These are phyloP conservation scores for Cutaneotrichosporon cutaneum DNA, from an alignment of 1,284 basidiomycete genomes.

Conservation along the genomic window DNA sequence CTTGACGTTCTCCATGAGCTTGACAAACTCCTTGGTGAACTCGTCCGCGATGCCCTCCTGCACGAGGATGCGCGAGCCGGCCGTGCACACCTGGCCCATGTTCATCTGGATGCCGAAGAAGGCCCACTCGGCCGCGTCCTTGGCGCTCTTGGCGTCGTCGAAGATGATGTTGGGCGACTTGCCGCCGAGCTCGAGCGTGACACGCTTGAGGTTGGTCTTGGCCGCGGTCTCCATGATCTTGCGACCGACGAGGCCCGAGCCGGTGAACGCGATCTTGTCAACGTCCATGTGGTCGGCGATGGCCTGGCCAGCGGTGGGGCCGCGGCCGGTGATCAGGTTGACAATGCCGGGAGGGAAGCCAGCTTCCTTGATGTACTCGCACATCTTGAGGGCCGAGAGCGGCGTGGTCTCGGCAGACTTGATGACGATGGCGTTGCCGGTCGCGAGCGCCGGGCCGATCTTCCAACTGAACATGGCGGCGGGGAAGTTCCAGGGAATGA, in stretches of 20 bases:
- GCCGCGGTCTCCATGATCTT: conserved; percentile 80
- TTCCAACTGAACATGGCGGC: conserved; percentile 78
- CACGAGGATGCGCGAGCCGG: conserved; percentile 64
- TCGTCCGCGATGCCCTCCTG: conserved; percentile 77
- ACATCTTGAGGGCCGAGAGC: conserved; percentile 66
- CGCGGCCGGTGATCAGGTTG: conserved; percentile 79
- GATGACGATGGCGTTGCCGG: conserved; percentile 41
- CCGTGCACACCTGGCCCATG: conserved; percentile 24
- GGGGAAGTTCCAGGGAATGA: conserved; percentile 70
- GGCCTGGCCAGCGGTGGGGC: conserved; percentile 55
- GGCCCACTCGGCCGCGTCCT: conserved; percentile 31
- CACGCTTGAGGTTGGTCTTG: conserved; percentile 71
- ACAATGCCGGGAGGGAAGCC: conserved; percentile 86
- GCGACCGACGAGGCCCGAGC: conserved; percentile 69
- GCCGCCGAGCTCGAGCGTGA: conserved; percentile 58
- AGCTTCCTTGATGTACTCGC: conserved; percentile 68
- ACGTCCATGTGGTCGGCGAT: conserved; percentile 68
- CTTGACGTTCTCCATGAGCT: conserved; percentile 63
- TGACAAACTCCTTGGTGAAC: conserved; percentile 66
- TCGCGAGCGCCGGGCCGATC: conserved; percentile 80
- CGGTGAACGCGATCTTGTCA: conserved; percentile 62
- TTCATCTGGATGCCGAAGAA: conserved; percentile 25
- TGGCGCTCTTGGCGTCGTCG: conserved; percentile 24
- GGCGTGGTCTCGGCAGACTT: conserved; percentile 71
- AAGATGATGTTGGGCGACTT: conserved; percentile 37